Evolutionary conservation across 371 early-diverging fungal species (phyloP).

Genomic region (Lichtheimia ornata): DNA sequence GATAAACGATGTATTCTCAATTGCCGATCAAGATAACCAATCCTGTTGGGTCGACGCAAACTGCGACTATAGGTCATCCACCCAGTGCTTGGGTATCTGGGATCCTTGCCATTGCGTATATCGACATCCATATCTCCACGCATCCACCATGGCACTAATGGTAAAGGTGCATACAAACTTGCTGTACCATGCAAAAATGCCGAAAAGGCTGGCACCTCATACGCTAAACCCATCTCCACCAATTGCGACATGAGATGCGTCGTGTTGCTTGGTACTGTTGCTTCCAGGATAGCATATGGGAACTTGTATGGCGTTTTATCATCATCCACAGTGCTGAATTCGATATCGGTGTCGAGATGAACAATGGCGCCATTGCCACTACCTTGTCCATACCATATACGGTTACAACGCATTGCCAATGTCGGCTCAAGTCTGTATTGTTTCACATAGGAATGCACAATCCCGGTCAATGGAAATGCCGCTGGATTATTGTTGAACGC

Average conservation of each 20-base stretch:
- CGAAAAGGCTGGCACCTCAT: constrained; percentile 95
- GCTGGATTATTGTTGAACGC: too few relatives aligned
- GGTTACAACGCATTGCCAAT: too few relatives aligned
- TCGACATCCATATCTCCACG: constrained; percentile 37
- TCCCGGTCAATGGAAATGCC: too few relatives aligned
- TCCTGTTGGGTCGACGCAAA: not conserved
- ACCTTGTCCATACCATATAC: constrained; percentile 65
- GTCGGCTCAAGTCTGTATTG: too few relatives aligned
- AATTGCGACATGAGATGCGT: constrained; percentile 80
- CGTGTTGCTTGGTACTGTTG: constrained; percentile 58
- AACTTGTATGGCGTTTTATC: constrained; percentile 15
- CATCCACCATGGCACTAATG: constrained; percentile 30
- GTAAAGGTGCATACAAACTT: constrained; percentile 16
- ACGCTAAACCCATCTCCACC: constrained; percentile 82
- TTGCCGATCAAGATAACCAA: constrained; percentile 3
- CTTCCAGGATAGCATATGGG: constrained; percentile 14
- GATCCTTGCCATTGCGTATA: constrained; percentile 32
- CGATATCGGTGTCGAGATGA: too few relatives aligned
- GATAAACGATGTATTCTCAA: not conserved
- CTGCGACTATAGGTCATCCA: constrained; percentile 1
- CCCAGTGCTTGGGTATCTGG: not conserved
- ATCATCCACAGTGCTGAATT: too few relatives aligned
- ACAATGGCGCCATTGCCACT: too few relatives aligned
- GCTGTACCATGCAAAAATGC: constrained; percentile 94
- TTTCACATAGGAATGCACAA: too few relatives aligned